These are phyloP conservation scores for Boletus bicolor DNA, from an alignment of 768 basidiomycete genomes.

Conservation along the genomic window DNA sequence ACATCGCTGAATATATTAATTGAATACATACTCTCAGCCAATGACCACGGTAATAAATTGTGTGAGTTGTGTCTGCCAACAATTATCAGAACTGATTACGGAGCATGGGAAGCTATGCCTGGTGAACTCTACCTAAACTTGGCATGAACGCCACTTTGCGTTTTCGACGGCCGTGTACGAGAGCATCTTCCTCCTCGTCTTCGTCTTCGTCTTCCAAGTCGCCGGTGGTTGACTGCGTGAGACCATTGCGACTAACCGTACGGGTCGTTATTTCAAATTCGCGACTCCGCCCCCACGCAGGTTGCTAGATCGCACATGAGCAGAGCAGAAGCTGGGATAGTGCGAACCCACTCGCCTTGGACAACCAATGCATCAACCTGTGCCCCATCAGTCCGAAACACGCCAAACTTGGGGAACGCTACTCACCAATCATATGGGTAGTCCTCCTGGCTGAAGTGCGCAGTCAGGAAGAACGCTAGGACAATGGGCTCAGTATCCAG, in stretches of 20 bases:
- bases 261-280: constrained; percentile 91
- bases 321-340: constrained; percentile 1
- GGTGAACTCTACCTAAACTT: constrained; percentile 58
- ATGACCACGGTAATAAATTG: constrained; percentile 86
- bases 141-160: constrained; percentile 84
- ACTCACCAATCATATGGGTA: constrained; percentile 81
- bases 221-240: constrained; percentile 67
- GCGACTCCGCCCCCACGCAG: constrained; percentile 83
- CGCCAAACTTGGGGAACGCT: background rate
- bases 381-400: constrained; percentile 4
- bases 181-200: constrained; percentile 50
- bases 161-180: constrained; percentile 68
- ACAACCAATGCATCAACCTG: constrained; percentile 88
- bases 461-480: constrained; percentile 83
- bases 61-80: constrained; percentile 74
- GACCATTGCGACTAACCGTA: constrained; percentile 57
- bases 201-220: constrained; percentile 81
- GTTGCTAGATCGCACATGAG: constrained; percentile 57
- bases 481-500: constrained; percentile 8
- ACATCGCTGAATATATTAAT: constrained; percentile 5
- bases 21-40: constrained; percentile 67
- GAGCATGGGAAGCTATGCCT: constrained; percentile 8
- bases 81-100: constrained; percentile 15
- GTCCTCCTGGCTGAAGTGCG: constrained; percentile 85
- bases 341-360: constrained; percentile 51